Evolutionary conservation across 2,329 filamentous ascomycete species (phyloP), one percentile per base, ranked within the genome.

Genomic region (Colletotrichum sp.): DNA sequence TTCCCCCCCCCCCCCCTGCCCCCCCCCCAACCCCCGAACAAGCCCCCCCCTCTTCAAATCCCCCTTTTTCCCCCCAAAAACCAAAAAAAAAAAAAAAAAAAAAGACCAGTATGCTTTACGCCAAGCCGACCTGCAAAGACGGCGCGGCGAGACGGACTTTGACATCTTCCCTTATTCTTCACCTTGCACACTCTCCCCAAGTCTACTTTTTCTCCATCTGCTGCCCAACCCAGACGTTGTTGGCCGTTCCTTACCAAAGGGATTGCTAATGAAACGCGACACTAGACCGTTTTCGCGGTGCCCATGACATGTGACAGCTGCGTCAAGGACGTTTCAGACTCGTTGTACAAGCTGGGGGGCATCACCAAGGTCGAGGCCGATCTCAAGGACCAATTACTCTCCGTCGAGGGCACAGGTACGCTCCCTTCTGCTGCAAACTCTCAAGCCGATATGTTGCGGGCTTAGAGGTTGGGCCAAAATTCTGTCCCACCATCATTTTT

Each of bases 281-380:
- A 80, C 82, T 80, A 99, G 94, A 98, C 96, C 77, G 94, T 96
- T 79, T 99, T 99, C 85, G 96, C 96, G 78, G 97, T 99, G 80
- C 96, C 96, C 71, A 93, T 99, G 89, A 95, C 93, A 86, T 99
- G 97, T 88, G 94, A 98, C 81, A 89, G 91, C 82, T 99, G 97
- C 88, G 92, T 98, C 84, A 94, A 96, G 85, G 93, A 95, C 81
- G 93, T 99, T 83, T 95, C 95, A 81, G 91, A 91, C 78, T 93
- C 95, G 64, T 88, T 99, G 67, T 91, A 94, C 84, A 92, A 94
- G 82, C 87, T 99, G 59, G 89, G 92, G 81, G 96, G 96, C 57
- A 95, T 99, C 83, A 91, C 90, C 81, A 96, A 95, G 81, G 93
- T 99, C 70, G 92, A 96, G 76, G 95, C 93, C 79, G 94, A 95